A percentile compares a stretch with the other conserved stretches of the same genome.
These are phyloP conservation scores for Gossypium schwendimanii DNA, from an alignment of 441 rosid species.

Conservation along the genomic window DNA sequence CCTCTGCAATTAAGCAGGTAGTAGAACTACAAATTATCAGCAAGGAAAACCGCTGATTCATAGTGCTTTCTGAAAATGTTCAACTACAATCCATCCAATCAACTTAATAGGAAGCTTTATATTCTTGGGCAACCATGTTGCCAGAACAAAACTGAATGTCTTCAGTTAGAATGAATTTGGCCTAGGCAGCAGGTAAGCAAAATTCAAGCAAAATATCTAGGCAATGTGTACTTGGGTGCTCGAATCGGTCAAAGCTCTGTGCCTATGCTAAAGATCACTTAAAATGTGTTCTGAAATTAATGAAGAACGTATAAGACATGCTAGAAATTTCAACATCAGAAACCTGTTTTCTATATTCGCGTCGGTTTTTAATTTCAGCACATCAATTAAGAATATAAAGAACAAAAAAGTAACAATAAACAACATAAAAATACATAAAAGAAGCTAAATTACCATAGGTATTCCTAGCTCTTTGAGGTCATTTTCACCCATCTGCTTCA, in stretches of 20 bases:
- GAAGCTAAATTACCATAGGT: slow-evolving; percentile 62
- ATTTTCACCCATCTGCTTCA: slow-evolving; percentile 84
- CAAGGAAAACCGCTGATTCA: neutral
- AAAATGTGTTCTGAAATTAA: neutral
- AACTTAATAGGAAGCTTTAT: neutral
- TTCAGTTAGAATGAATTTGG: neutral
- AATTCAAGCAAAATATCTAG: neutral
- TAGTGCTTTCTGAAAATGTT: neutral
- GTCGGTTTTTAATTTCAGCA: neutral
- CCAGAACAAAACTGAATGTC: neutral
- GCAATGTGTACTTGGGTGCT: neutral
- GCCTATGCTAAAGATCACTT: neutral
- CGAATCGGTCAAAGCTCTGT: neutral
- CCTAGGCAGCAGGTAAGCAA: neutral
- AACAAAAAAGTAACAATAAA: neutral
- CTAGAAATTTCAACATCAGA: neutral
- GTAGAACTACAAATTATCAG: neutral
- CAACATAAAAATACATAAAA: neutral
- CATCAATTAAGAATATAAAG: neutral
- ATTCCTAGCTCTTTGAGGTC: slow-evolving; percentile 89
- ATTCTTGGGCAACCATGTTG: neutral
- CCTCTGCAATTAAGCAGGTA: neutral
- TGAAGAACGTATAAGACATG: neutral
- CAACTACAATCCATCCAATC: neutral
- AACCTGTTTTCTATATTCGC: neutral